phyloP scores from a whole-genome alignment of 768 basidiomycete species.

The Rhizopogon rudus region DNA sequence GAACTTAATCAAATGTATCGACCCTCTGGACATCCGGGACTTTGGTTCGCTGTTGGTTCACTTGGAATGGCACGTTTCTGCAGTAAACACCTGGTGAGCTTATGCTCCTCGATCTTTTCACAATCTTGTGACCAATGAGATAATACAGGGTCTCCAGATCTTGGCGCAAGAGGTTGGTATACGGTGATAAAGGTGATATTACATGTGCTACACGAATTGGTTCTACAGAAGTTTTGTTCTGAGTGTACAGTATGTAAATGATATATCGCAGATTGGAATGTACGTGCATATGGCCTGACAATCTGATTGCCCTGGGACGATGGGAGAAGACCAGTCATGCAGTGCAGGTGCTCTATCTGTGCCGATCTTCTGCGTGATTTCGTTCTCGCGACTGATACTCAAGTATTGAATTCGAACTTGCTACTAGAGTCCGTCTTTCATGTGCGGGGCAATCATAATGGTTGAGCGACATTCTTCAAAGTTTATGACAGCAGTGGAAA shows the following conservation, averaged over 20 bases:
- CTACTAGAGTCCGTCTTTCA: constrained; percentile 66
- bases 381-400: constrained; percentile 69
- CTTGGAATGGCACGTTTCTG: no score
- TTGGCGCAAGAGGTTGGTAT: no score
- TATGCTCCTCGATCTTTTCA: no score
- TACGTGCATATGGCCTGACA: not conserved
- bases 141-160: no score
- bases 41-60: no score
- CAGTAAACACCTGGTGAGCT: no score
- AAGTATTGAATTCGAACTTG: constrained; percentile 59
- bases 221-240: no score
- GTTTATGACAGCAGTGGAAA: constrained; percentile 65
- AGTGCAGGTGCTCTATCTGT: constrained; percentile 61
- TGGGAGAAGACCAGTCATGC: constrained; percentile 59
- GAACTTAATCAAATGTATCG: no score
- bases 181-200: no score
- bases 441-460: constrained; percentile 64
- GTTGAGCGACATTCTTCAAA: constrained; percentile 54
- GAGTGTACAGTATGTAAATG: no score
- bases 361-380: constrained; percentile 87
- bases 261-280: not conserved
- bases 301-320: constrained; percentile 49
- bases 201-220: not conserved
- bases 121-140: no score
- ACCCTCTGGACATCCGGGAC: no score